A percentile compares a stretch with the other conserved stretches of the same genome.
Evolutionary conservation across 306 rosid species (phyloP).

Genomic region (Corylus avellana): DNA sequence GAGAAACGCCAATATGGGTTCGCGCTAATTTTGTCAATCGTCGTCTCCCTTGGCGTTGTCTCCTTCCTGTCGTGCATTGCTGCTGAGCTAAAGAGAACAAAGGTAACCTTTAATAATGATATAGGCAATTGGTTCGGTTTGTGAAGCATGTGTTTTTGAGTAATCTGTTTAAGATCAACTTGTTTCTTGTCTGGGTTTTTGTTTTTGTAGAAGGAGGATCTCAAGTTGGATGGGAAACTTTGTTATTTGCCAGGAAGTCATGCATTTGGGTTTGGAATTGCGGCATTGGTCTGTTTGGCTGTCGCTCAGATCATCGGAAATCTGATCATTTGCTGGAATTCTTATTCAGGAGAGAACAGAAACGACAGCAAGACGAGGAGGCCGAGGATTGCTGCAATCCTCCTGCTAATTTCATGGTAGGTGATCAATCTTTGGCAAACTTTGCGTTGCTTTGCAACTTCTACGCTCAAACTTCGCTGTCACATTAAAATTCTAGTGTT

Average conservation of each 20-base stretch:
- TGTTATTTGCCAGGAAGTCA: conserved; percentile 73
- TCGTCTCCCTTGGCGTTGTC: conserved; percentile 51
- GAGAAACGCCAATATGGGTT: conserved; percentile 48
- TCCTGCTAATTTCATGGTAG: conserved; percentile 73
- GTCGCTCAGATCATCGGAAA: conserved; percentile 64
- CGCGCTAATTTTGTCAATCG: conserved; percentile 28
- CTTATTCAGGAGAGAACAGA: conserved; percentile 44
- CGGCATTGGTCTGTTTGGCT: conserved; percentile 57
- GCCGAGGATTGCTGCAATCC: conserved; percentile 44
- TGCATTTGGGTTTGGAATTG: conserved; percentile 70
- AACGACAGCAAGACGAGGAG: conserved; percentile 35
- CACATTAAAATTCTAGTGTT: too few relatives aligned
- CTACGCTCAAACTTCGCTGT: conserved; percentile 15
- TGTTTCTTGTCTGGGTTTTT: neutral
- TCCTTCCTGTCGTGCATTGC: conserved; percentile 68
- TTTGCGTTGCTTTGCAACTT: conserved; percentile 22
- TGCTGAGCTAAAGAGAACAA: conserved; percentile 63
- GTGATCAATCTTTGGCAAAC: conserved; percentile 36
- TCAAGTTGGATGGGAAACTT: conserved; percentile 60
- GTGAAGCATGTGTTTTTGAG: neutral
- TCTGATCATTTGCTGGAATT: conserved; percentile 39
- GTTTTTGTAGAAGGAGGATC: conserved; percentile 56
- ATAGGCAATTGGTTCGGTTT: neutral
- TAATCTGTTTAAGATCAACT: neutral
- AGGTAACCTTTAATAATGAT: conserved; percentile 37